Evolutionary conservation across 352 stramenopile genomes (phyloP), one percentile per base, ranked within the genome.

Genomic region (Globisporangium apiculatum): DNA sequence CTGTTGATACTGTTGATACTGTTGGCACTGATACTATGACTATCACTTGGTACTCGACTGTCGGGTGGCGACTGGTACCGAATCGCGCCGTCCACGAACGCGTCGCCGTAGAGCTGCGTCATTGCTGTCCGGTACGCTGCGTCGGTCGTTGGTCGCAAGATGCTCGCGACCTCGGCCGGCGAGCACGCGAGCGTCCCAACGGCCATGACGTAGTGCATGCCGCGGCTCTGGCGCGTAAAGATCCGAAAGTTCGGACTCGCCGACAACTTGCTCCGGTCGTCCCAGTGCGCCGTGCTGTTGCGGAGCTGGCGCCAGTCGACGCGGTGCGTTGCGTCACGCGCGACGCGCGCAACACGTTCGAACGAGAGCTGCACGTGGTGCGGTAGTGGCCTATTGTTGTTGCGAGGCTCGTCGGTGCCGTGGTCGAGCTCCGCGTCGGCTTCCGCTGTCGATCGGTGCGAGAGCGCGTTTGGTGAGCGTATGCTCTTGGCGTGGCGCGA

Each of bases 191-290:
- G 10, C 41, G 55, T 62, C 9, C 60, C 60, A 6, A 62, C 42
- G 0, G 54, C 60, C 54, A 61, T 61, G 15, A 62, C 49, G 60
- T 66, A 61, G 55, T 62, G 55, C 60, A 62, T 58, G 11, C 60
- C 60, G 41, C 60, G 60, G n/a, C 40, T 58, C 60, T 59, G 49
- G 51, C 55, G 60, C 43, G 55, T 66, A 55, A 52, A 66, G 55
- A 66, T 58, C 1, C 52, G 36, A 31, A 65, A 65, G 35, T 47
- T 60, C 5, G 18, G 43, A 17, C 48, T 65, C 53, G 53, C 54
- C 4, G 53, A 57, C 7, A 52, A 8, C 43, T 42, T 49, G 15
- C 62, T 66, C 49, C 57, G 57, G 50, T 62, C 46, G 42, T 66
- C 55, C 60, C 60, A 66, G 55, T 62, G 58, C 12, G 53, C 10